phyloP scores from a whole-genome alignment of 2,329 filamentous ascomycete species.

The Aspergillus melleus region DNA sequence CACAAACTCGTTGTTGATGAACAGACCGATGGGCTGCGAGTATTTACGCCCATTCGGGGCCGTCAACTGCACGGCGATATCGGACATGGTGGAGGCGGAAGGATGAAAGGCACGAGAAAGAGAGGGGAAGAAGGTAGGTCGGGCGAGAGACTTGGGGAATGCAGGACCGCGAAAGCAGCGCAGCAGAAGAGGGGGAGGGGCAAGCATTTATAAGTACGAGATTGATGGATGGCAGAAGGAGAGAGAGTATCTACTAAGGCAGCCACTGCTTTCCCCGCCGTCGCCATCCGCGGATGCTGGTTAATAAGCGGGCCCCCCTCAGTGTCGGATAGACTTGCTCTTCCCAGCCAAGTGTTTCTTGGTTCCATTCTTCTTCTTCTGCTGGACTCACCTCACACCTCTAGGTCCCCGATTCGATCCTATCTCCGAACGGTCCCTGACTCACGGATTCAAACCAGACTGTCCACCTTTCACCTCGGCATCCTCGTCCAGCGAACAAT shows the following conservation, averaged over 20 bases:
- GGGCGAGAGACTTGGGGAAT: background rate
- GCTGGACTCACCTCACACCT: no score
- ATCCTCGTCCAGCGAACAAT: no score
- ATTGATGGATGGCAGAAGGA: background rate
- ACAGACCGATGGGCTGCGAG: slow-evolving; percentile 72
- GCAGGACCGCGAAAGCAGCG: slow-evolving; percentile 7
- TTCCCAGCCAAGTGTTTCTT: slow-evolving; percentile 19
- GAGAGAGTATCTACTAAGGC: background rate
- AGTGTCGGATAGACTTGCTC: slow-evolving; percentile 35
- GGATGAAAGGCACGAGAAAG: slow-evolving; percentile 22
- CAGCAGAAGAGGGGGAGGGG: slow-evolving; percentile 6
- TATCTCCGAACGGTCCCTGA: no score
- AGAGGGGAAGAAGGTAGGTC: slow-evolving; percentile 9
- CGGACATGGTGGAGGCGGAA: slow-evolving; percentile 35
- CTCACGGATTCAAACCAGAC: no score
- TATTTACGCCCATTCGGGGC: slow-evolving; percentile 76
- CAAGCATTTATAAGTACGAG: background rate
- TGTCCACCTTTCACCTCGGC: no score
- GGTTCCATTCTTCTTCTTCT: background rate
- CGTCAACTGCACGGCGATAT: slow-evolving; percentile 57
- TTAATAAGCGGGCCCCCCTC: slow-evolving; percentile 11
- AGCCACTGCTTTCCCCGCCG: no score
- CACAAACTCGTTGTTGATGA: slow-evolving; percentile 81
- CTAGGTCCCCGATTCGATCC: no score
- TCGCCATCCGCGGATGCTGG: background rate